Evolutionary conservation across 2,329 filamentous ascomycete species (phyloP).

Genomic region (Dothideomycetidae sp.): DNA sequence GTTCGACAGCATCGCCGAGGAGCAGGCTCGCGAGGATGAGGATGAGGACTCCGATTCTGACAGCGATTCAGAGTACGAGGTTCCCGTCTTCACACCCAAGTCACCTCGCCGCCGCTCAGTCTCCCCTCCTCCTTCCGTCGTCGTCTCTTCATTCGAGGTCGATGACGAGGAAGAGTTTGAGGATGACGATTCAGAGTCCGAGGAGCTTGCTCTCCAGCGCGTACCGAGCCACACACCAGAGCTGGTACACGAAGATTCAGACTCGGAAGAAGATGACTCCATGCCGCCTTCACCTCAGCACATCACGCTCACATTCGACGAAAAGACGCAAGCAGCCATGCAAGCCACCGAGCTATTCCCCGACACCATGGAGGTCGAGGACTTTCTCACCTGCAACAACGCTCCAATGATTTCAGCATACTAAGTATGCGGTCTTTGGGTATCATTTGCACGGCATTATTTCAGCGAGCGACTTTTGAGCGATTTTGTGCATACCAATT

Average conservation of each 20-base stretch:
- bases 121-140: slow-evolving; percentile 28
- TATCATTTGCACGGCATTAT: not conserved
- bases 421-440: not conserved
- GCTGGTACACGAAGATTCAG: slow-evolving; percentile 31
- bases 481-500: not conserved
- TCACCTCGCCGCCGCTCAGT: slow-evolving; percentile 25
- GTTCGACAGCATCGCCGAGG: slow-evolving; percentile 65
- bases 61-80: slow-evolving; percentile 37
- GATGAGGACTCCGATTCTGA: slow-evolving; percentile 29
- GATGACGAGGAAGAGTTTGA: slow-evolving; percentile 26
- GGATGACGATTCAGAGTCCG: slow-evolving; percentile 33
- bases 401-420: slow-evolving; percentile 8
- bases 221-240: slow-evolving; percentile 34
- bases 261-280: slow-evolving; percentile 33
- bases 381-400: slow-evolving; percentile 2
- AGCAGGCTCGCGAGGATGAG: slow-evolving; percentile 51
- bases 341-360: slow-evolving; percentile 12
- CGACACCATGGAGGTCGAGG: slow-evolving; percentile 5
- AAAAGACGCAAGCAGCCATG: slow-evolving; percentile 29
- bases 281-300: slow-evolving; percentile 34
- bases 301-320: slow-evolving; percentile 30
- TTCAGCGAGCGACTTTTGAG: not conserved
- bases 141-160: slow-evolving; percentile 28
- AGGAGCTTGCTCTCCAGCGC: slow-evolving; percentile 32
- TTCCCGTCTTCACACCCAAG: slow-evolving; percentile 15